Evolutionary conservation across 495 filamentous ascomycete species (phyloP), one percentile per base, ranked within the genome.

Genomic region (Podospora conica): DNA sequence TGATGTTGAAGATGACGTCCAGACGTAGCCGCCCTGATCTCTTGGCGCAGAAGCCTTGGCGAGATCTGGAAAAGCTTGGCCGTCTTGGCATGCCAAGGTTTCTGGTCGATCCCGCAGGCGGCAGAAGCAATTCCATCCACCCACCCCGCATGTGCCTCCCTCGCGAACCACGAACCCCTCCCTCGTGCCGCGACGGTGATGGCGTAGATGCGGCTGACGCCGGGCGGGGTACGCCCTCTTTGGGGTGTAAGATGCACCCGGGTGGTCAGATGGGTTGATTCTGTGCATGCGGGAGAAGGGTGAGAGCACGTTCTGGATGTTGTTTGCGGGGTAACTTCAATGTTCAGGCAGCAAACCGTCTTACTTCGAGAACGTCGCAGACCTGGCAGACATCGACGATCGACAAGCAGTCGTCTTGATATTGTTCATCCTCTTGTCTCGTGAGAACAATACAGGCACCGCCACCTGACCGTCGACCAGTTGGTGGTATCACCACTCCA

Each of bases 41-140:
- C 76, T 78, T 78, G 74, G 74, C 75, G 68, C 31, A 31, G 54
- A 60, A 68, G 58, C 58, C 70, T 70, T 73, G 65, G 63, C 55
- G 56, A 22, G 63, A 64, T 59, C 33, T 63, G 21, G 22, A 57
- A 66, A 64, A 59, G 57, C 70, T 72, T 72, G 70, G 69, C 67
- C 20, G 56, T 31, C 67, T 65, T 69, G 67, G 67, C 55, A 22
- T 23, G 63, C 55, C 54, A 56, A 25, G 62, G 40, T 15, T 21
- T 23, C 8, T 53, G 15, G 10, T 21, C 21, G 54, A 23, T 53
- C 57, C 25, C 54, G 25, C 23, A n/a, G n/a, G n/a, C n/a, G n/a
- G n/a, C n/a, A n/a, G 40, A 48, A 48, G 40, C 40, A 48, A 48
- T 48, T 5, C 25, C 6, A 27, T 27, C 25, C 25, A 27, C 25